Conservation (phyloP, 2,329 filamentous ascomycete species). For the Nothopassalora personata region DNA sequence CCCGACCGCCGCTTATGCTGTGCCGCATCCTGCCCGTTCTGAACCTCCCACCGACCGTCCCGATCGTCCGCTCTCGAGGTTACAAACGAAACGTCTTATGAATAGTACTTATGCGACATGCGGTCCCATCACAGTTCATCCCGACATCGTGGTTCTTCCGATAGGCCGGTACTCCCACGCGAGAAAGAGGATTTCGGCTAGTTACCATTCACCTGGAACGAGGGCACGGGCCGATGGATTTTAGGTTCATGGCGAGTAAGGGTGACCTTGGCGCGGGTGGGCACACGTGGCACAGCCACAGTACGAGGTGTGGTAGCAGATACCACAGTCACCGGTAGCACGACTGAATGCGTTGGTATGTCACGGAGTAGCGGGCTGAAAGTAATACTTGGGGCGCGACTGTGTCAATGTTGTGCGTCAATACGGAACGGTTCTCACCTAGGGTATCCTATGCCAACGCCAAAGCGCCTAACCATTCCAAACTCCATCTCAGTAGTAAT, state of each 20-base stretch:
- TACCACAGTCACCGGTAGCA: too few species aligned
- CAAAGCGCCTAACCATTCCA: background rate
- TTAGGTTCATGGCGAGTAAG: background rate
- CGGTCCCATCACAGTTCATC: background rate
- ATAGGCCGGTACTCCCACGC: background rate
- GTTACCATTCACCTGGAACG: background rate
- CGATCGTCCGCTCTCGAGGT: too few species aligned
- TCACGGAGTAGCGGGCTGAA: too few species aligned
- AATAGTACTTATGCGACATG: background rate
- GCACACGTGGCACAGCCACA: too few species aligned
- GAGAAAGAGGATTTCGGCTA: background rate
- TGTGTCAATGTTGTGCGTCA: background rate
- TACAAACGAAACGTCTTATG: too few species aligned
- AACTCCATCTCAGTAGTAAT: background rate
- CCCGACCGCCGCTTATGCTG: background rate
- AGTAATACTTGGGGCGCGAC: too few species aligned
- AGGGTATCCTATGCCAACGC: background rate
- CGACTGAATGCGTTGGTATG: too few species aligned
- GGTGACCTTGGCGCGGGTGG: background rate
- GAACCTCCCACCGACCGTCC: too few species aligned
- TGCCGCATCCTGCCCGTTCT: background rate
- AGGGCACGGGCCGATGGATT: background rate
- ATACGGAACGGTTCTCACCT: background rate
- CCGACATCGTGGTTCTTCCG: background rate
- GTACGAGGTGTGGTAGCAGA: too few species aligned